Evolutionary conservation across 2,329 filamentous ascomycete species (phyloP).

Genomic region (Kalaharituber pfeilii): DNA sequence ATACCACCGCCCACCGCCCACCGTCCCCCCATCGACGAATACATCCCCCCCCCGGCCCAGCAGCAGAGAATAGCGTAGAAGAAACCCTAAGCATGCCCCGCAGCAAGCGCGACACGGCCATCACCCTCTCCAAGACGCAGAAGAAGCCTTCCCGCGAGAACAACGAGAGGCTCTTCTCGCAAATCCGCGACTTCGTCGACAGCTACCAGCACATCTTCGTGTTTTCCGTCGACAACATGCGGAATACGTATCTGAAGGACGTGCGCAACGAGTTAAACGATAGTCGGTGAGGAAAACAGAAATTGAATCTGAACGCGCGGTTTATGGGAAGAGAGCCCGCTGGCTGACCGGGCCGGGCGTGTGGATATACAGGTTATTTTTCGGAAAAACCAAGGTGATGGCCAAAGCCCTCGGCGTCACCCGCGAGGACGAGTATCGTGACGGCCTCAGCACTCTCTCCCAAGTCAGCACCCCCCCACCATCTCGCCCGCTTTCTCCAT

Average conservation of each 20-base stretch:
- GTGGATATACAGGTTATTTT: constrained; percentile 65
- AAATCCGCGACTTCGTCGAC: constrained; percentile 69
- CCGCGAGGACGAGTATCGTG: constrained; percentile 51
- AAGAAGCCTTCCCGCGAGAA: constrained; percentile 86
- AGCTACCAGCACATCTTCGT: constrained; percentile 84
- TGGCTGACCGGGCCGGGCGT: background rate
- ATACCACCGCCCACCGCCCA: too few relatives aligned
- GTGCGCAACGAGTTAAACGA: constrained; percentile 71
- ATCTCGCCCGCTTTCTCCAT: too few relatives aligned
- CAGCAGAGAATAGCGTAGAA: too few relatives aligned
- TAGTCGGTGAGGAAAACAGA: constrained; percentile 45
- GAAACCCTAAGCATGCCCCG: too few relatives aligned
- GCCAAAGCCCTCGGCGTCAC: constrained; percentile 73
- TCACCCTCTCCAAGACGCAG: constrained; percentile 76
- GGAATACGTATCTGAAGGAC: constrained; percentile 87
- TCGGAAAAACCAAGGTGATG: constrained; percentile 99
- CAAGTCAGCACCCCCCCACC: too few relatives aligned
- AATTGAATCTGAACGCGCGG: constrained; percentile 1
- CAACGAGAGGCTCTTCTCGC: constrained; percentile 71
- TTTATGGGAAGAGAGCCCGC: too few relatives aligned
- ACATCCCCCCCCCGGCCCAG: too few relatives aligned
- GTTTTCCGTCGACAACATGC: constrained; percentile 91
- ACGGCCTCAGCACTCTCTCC: constrained; percentile 34
- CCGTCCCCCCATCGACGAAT: too few relatives aligned
- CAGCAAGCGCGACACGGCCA: constrained; percentile 79